These are phyloP conservation scores for Nemania abortiva DNA, from an alignment of 2,329 filamentous ascomycete genomes.

Conservation along the genomic window DNA sequence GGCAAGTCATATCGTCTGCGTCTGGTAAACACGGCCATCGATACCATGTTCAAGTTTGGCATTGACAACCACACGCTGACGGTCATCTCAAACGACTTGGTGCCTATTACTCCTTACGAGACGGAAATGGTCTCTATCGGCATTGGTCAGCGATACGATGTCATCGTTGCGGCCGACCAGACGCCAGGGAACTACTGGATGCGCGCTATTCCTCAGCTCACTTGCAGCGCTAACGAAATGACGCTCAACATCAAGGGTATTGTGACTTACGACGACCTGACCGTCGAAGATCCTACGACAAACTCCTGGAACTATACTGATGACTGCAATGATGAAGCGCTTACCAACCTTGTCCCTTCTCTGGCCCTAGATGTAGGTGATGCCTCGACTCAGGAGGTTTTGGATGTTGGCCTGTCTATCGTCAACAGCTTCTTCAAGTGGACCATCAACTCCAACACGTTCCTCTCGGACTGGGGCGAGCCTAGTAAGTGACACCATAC, in stretches of 20 bases:
- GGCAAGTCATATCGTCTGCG: constrained; percentile 62
- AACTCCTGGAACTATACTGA: constrained; percentile 34
- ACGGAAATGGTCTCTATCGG: constrained; percentile 57
- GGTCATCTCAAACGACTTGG: constrained; percentile 69
- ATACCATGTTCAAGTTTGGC: constrained; percentile 61
- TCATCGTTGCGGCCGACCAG: constrained; percentile 60
- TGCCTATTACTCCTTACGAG: constrained; percentile 67
- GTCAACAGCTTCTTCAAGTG: constrained; percentile 59
- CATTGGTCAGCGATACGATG: constrained; percentile 58
- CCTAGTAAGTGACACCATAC: constrained; percentile 53
- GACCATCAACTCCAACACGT: constrained; percentile 62
- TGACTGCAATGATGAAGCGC: constrained; percentile 55
- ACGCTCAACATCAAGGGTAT: constrained; percentile 62
- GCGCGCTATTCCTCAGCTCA: constrained; percentile 57
- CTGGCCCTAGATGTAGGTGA: constrained; percentile 52
- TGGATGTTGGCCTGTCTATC: constrained; percentile 47
- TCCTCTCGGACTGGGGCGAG: constrained; percentile 61
- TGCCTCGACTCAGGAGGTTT: constrained; percentile 45
- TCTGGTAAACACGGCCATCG: constrained; percentile 61
- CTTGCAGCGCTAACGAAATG: constrained; percentile 58
- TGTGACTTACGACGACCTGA: constrained; percentile 56
- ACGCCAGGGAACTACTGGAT: constrained; percentile 61
- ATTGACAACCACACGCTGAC: constrained; percentile 69
- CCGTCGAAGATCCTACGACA: constrained; percentile 38
- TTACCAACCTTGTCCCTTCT: constrained; percentile 52